Base-by-base conservation (phyloP, 164 flowering plant genomes). In the Vitis riparia region DNA sequence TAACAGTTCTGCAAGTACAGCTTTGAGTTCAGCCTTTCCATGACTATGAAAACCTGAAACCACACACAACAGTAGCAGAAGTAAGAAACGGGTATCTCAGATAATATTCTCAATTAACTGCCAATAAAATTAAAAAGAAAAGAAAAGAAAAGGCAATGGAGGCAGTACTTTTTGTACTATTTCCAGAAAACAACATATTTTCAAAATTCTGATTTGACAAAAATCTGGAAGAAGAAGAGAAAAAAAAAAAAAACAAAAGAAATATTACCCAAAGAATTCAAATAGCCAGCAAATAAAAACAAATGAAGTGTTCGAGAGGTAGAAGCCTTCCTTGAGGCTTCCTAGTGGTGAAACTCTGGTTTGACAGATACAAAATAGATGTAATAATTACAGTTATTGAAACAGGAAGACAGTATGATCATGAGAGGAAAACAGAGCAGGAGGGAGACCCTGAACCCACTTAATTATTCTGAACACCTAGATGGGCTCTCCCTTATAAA, bases 21-120 rank as follows among this genome's bases (percentile, higher is more conserved):
- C 78, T 93, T 80, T 61, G 94, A 86, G 89, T 93, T 91, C 70
- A 91, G 69, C 74, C 87, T 91, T 51, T 91, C 97, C 98, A 90
- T 90, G 56, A 9, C 81, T 70, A 23, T 8, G 58, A 15, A 63
- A 49, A 32, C 72, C 75, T 67, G 62, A 70, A 75, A 75, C 62
- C 52, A 47, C 75, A 59, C 72, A 63, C 27, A 63, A 63, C 55
- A 65, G 11, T 44, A 23, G 49, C 23, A 23, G 27, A 23, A 23
- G 27, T 60, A 72, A 52, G 5, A 57, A 57, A 70, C 16, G 11
- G 59, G 59, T 23, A 72, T 67, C 73, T 65, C 23, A 30, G 71
- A 51, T 65, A 16, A 15, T 57, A 49, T 55, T 23, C 11, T 53
- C 65, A 57, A 59, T 69, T 44, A 44, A n/a, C 10, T 13, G 11